Evolutionary conservation across 106 monocot genomes (phyloP), one percentile per base, ranked within the genome.

Genomic region (Ottelia alismoides): DNA sequence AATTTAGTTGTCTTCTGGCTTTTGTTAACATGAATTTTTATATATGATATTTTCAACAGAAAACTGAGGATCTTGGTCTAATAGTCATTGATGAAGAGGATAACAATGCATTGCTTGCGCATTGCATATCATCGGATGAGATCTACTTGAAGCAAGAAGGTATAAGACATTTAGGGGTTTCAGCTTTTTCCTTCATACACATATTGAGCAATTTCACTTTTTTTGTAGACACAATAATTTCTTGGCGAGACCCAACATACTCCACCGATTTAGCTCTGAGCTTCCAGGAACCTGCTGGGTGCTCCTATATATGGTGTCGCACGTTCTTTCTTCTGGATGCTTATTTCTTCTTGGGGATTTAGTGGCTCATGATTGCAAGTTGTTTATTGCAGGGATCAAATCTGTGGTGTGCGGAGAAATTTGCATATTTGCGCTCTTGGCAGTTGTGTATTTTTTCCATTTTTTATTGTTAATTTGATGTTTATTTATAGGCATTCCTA

Each of bases 251-350:
- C 72, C 68, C 72, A 63, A 78, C 84, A 31, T 51, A 65, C 22
- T 75, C 78, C 28, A 81, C 81, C 12, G 93, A 94, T 51, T 73
- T 87, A 60, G 93, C 93, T 63, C 77, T 94, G 45, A 94, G 93
- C 65, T 94, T 94, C 68, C 88, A 94, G 54, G 93, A 94, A 63
- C 70, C 93, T 60, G 70, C 81, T 5, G 88, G 84, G 53, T 94
- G 93, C 70, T 88, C 93, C 31, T 88, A 84, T 59, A 84, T 94
- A 68, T 94, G 93, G 93, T 94, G 74, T 29, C n/a, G n/a, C n/a
- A n/a, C n/a, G n/a, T n/a, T n/a, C n/a, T n/a, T n/a, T n/a, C n/a
- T n/a, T n/a, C n/a, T n/a, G n/a, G n/a, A n/a, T n/a, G n/a, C n/a
- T n/a, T n/a, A n/a, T n/a, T n/a, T n/a, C n/a, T n/a, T n/a, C n/a